These are phyloP conservation scores for Cutaneotrichosporon dermatis DNA, from an alignment of 1,284 basidiomycete species.

Conservation along the genomic window DNA sequence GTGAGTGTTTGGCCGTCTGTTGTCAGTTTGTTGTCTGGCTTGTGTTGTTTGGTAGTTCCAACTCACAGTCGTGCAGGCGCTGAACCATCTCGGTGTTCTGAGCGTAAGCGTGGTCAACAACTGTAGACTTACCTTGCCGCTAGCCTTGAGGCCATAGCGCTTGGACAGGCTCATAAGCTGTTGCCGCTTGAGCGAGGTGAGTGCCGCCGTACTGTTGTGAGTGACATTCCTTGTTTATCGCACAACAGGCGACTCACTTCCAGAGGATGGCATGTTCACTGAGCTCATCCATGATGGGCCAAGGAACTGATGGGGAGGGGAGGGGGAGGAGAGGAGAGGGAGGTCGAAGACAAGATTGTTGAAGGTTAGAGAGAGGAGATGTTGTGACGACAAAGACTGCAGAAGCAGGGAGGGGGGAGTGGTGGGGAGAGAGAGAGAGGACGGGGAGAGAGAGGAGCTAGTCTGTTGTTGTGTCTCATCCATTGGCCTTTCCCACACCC, in stretches of 20 bases:
- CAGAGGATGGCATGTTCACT: constrained; percentile 21
- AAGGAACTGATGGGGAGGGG: neutral
- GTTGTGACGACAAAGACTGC: neutral
- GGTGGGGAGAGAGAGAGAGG: neutral
- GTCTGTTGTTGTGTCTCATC: neutral
- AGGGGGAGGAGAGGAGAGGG: neutral
- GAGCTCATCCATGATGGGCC: constrained; percentile 12
- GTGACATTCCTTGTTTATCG: neutral
- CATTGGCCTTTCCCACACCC: neutral
- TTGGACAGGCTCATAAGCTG: constrained; percentile 46
- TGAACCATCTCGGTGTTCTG: constrained; percentile 42
- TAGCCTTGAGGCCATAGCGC: constrained; percentile 43
- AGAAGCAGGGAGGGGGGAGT: neutral
- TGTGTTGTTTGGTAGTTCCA: neutral
- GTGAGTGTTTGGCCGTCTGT: constrained; percentile 16
- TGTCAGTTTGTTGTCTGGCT: constrained; percentile 2
- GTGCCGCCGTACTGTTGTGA: constrained; percentile 34
- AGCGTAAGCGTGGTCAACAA: neutral
- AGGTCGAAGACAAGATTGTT: too few species aligned
- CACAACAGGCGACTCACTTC: constrained; percentile 9
- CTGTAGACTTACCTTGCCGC: constrained; percentile 38
- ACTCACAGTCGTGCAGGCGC: constrained; percentile 42
- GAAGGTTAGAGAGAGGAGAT: neutral
- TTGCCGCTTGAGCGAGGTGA: constrained; percentile 42
- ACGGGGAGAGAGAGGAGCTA: neutral